A percentile compares a stretch with the other conserved stretches of the same genome.
Evolutionary conservation across 1,139 yeast species (phyloP).

Genomic region (Saccharomycopsis hybrid): DNA sequence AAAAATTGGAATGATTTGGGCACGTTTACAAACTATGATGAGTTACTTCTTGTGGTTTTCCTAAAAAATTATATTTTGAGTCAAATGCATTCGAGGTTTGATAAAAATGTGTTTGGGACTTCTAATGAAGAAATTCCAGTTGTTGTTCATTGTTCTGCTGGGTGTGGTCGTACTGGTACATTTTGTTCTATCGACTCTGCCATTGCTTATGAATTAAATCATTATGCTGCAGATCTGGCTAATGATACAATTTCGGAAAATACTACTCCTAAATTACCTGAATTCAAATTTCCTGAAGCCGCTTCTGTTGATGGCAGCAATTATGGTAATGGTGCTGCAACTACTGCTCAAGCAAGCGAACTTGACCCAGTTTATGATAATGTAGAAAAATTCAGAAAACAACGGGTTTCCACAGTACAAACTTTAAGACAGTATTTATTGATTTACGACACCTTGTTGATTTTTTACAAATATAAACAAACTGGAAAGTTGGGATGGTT

Average conservation of each 20-base stretch:
- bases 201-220: constrained; percentile 10
- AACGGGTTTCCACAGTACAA: constrained; percentile 80
- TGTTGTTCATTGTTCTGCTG: constrained; percentile 83
- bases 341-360: constrained; percentile 22
- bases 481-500: constrained; percentile 1
- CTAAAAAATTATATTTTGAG: constrained; percentile 21
- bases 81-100: too few relatives aligned
- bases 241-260: too few relatives aligned
- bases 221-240: background rate
- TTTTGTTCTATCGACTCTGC: constrained; percentile 62
- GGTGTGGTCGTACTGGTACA: constrained; percentile 90
- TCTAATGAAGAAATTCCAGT: constrained; percentile 43
- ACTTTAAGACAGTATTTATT: constrained; percentile 66
- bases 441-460: constrained; percentile 52
- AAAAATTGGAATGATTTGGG: constrained; percentile 82
- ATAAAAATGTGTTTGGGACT: too few relatives aligned
- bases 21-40: constrained; percentile 27
- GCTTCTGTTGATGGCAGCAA: background rate
- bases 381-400: constrained; percentile 59
- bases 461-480: constrained; percentile 11
- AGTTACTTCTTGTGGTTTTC: constrained; percentile 15
- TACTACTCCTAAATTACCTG: constrained; percentile 1
- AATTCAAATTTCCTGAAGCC: background rate
- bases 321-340: background rate
- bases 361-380: constrained; percentile 49